Conservation (phyloP, 2,329 filamentous ascomycete species). For the Alternaria sp. region DNA sequence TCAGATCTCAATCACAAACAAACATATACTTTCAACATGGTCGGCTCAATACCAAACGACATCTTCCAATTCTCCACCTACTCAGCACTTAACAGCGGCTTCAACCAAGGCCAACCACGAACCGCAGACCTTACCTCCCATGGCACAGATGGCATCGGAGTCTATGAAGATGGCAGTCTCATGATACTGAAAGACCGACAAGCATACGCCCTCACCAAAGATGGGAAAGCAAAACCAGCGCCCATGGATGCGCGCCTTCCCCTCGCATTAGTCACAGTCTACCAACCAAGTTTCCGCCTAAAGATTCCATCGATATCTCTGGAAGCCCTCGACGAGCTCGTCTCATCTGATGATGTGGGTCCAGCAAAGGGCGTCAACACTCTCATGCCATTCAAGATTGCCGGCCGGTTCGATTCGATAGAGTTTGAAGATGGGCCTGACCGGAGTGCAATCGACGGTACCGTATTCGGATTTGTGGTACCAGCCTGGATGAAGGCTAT, state of each 20-base stretch:
- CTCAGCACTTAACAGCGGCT: conserved; percentile 50
- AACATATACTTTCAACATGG: conserved; percentile 36
- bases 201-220: conserved; percentile 45
- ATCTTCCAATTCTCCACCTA: conserved; percentile 56
- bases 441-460: conserved; percentile 47
- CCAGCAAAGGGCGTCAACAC: conserved; percentile 49
- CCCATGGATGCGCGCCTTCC: conserved; percentile 48
- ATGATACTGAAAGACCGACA: conserved; percentile 50
- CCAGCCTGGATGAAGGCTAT: conserved; percentile 54
- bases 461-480: conserved; percentile 53
- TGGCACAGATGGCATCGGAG: conserved; percentile 55
- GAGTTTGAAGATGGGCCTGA: conserved; percentile 32
- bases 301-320: conserved; percentile 32
- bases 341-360: conserved; percentile 27
- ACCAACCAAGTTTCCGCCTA: conserved; percentile 48
- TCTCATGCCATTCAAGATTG: conserved; percentile 52
- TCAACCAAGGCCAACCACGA: conserved; percentile 47
- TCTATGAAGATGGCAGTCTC: conserved; percentile 53
- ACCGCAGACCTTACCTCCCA: conserved; percentile 53
- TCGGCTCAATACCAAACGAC: conserved; percentile 55
- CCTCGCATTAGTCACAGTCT: conserved; percentile 55
- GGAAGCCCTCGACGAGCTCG: conserved; percentile 29
- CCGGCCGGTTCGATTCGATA: conserved; percentile 49
- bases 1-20: not conserved
- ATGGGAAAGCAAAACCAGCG: conserved; percentile 45